A percentile compares a stretch with the other conserved stretches of the same genome.
Evolutionary conservation across 1,284 basidiomycete genomes (phyloP).

Genomic region (Microbotryum lychnidis-dioicae): DNA sequence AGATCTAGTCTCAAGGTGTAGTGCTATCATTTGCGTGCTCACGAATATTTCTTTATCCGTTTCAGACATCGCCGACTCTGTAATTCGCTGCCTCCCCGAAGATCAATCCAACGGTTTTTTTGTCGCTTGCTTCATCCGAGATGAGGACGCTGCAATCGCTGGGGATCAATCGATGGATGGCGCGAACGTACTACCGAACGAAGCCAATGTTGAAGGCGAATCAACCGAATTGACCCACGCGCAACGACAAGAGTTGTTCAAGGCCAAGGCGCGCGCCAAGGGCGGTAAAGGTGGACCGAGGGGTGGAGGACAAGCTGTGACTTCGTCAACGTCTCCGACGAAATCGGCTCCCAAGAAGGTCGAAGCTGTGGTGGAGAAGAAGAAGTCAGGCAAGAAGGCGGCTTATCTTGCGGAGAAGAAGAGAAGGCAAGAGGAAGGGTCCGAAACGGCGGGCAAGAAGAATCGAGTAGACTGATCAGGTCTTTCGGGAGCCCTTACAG

Average conservation of each 20-base stretch:
- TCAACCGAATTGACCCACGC: not conserved
- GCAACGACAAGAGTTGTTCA: slow-evolving; percentile 2
- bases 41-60: not conserved
- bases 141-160: not conserved
- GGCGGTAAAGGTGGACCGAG: slow-evolving; percentile 9
- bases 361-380: not conserved
- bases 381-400: slow-evolving; percentile 13
- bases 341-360: not conserved
- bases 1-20: too few species aligned
- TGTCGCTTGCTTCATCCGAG: slow-evolving; percentile 69
- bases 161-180: not conserved
- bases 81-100: slow-evolving; percentile 75
- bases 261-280: slow-evolving; percentile 8
- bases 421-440: slow-evolving; percentile 1
- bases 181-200: not conserved
- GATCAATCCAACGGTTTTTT: slow-evolving; percentile 93
- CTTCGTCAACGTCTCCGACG: not conserved
- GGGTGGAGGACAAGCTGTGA: not conserved
- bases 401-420: slow-evolving; percentile 5
- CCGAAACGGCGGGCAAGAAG: slow-evolving; percentile 4
- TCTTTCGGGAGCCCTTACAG: too few species aligned
- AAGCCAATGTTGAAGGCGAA: not conserved
- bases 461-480: too few species aligned
- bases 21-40: not conserved
- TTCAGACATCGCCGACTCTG: slow-evolving; percentile 54